These are phyloP conservation scores for Gleditsia sinensis DNA, from an alignment of 306 rosid species.

Conservation along the genomic window DNA sequence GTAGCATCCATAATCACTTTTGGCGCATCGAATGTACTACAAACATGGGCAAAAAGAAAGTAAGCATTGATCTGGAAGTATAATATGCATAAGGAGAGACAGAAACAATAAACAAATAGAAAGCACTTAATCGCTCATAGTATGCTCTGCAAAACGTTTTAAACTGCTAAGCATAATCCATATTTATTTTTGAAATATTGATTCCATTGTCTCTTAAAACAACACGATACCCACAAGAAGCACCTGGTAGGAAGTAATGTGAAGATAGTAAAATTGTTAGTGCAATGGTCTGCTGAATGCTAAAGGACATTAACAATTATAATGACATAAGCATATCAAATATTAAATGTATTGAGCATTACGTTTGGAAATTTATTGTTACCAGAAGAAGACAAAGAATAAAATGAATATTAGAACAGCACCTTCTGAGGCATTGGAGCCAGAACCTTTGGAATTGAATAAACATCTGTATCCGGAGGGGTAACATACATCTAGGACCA, in stretches of 20 bases:
- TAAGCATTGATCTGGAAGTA: not conserved
- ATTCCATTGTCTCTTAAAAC: not conserved
- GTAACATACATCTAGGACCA: conserved; percentile 85
- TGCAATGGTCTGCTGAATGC: not conserved
- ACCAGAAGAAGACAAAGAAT: not conserved
- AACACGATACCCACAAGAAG: not conserved
- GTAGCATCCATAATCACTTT: conserved; percentile 78
- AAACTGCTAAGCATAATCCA: not conserved
- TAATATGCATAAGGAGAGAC: not conserved
- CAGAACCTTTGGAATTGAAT: conserved; percentile 82
- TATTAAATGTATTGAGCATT: not conserved
- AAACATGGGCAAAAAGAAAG: conserved; percentile 29
- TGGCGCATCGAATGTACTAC: conserved; percentile 87
- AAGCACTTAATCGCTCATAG: not conserved
- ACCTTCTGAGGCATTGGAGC: conserved; percentile 98
- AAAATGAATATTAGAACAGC: not conserved
- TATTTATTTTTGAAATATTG: not conserved
- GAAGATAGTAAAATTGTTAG: not conserved
- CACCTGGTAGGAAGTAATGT: not conserved
- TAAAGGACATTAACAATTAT: not conserved
- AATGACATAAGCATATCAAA: not conserved
- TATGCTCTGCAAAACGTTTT: not conserved
- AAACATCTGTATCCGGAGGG: conserved; percentile 96
- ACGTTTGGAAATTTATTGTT: not conserved
- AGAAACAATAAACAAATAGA: not conserved